phyloP scores from a whole-genome alignment of 1,139 yeast species.

The Spathaspora sp. region DNA sequence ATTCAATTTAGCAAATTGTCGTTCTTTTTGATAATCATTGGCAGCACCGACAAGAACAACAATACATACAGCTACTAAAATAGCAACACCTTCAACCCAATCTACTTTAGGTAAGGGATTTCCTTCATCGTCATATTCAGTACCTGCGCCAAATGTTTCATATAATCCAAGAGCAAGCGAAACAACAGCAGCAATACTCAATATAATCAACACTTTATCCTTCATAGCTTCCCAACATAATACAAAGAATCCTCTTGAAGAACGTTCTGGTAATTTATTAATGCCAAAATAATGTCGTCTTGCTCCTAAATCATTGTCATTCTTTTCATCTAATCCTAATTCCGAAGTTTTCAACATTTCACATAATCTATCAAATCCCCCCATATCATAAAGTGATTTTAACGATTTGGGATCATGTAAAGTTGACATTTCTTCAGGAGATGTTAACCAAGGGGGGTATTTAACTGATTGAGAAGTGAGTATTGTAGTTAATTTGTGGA shows the following conservation, averaged over 20 bases:
- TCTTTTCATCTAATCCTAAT: slow-evolving; percentile 42
- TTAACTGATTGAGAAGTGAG: slow-evolving; percentile 8
- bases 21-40: slow-evolving; percentile 94
- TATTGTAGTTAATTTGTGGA: slow-evolving; percentile 8
- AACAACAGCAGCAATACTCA: slow-evolving; percentile 82
- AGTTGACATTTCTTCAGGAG: slow-evolving; percentile 32
- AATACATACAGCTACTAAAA: slow-evolving; percentile 84
- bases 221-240: slow-evolving; percentile 84
- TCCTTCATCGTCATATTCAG: slow-evolving; percentile 77
- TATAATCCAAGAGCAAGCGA: slow-evolving; percentile 90
- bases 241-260: slow-evolving; percentile 62
- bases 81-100: slow-evolving; percentile 99
- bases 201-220: slow-evolving; percentile 84
- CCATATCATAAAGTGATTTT: slow-evolving; percentile 34
- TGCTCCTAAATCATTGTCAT: slow-evolving; percentile 24
- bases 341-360: slow-evolving; percentile 38
- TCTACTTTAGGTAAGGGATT: slow-evolving; percentile 75
- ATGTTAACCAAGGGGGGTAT: slow-evolving; percentile 10
- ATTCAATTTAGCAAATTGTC: slow-evolving; percentile 87
- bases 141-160: slow-evolving; percentile 84
- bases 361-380: slow-evolving; percentile 38
- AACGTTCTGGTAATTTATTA: slow-evolving; percentile 69
- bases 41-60: slow-evolving; percentile 92
- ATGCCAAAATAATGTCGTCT: slow-evolving; percentile 58
- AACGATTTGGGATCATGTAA: slow-evolving; percentile 59